These are phyloP conservation scores for Clarireedia paspali DNA, from an alignment of 2,329 filamentous ascomycete species.

Conservation along the genomic window DNA sequence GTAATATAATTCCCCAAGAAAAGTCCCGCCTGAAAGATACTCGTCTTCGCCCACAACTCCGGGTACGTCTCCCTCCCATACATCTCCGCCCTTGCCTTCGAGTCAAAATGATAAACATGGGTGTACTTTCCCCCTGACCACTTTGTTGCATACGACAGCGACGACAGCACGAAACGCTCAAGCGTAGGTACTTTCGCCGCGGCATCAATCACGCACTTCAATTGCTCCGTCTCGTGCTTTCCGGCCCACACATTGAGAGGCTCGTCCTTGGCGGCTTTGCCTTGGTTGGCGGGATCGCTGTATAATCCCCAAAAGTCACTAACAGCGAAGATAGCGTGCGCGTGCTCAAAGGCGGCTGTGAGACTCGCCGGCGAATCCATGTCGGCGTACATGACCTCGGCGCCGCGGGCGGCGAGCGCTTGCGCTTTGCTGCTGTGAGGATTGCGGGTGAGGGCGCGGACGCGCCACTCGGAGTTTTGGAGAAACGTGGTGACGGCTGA, in stretches of 20 bases:
- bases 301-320: slow-evolving; percentile 35
- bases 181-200: slow-evolving; percentile 36
- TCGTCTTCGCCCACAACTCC: neutral
- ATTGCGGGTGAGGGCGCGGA: slow-evolving; percentile 41
- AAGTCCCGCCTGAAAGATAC: neutral
- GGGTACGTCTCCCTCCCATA: too few relatives aligned
- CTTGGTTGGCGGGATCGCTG: neutral
- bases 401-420: slow-evolving; percentile 32
- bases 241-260: slow-evolving; percentile 31
- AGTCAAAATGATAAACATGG: slow-evolving; percentile 46
- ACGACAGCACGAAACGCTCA: slow-evolving; percentile 39
- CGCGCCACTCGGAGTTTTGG: slow-evolving; percentile 14
- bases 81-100: slow-evolving; percentile 39
- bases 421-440: slow-evolving; percentile 30
- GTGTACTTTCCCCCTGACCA: slow-evolving; percentile 38
- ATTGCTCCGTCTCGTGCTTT: too few relatives aligned
- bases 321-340: slow-evolving; percentile 45
- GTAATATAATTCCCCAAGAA: too few relatives aligned
- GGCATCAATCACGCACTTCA: too few relatives aligned
- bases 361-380: slow-evolving; percentile 34
- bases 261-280: neutral
- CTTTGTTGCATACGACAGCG: slow-evolving; percentile 40
- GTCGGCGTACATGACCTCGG: slow-evolving; percentile 37
- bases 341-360: slow-evolving; percentile 35
- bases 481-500: neutral